A percentile compares a stretch with the other conserved stretches of the same genome.
These are phyloP conservation scores for Pseudogymnoascus sp. DNA, from an alignment of 2,329 filamentous ascomycete genomes.

Conservation along the genomic window DNA sequence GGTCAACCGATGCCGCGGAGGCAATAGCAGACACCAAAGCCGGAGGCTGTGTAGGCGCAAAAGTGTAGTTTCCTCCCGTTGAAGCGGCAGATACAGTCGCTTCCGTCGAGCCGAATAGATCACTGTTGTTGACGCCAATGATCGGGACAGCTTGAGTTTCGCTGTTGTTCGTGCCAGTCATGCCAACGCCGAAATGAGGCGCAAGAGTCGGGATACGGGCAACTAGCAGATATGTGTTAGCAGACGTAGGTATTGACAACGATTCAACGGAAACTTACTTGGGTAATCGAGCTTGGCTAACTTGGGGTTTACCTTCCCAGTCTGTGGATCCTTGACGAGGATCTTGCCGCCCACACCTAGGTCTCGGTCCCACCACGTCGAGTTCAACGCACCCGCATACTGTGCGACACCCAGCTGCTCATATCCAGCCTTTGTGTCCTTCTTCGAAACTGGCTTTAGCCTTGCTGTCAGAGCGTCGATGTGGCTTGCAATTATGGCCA, in stretches of 20 bases:
- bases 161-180: conserved; percentile 62
- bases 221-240: conserved; percentile 37
- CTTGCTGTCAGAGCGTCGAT: conserved; percentile 87
- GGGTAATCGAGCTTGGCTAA: conserved; percentile 92
- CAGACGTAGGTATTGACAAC: background rate
- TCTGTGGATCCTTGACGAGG: conserved; percentile 64
- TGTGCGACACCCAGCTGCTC: conserved; percentile 85
- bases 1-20: conserved; percentile 68
- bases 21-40: conserved; percentile 79
- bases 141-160: conserved; percentile 95
- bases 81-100: conserved; percentile 25
- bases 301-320: conserved; percentile 70
- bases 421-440: conserved; percentile 79
- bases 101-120: conserved; percentile 34
- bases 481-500: conserved; percentile 84
- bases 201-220: conserved; percentile 87
- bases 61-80: conserved; percentile 41
- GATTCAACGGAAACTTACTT: conserved; percentile 36
- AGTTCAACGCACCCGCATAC: conserved; percentile 80
- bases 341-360: conserved; percentile 85
- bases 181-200: conserved; percentile 81
- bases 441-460: conserved; percentile 82
- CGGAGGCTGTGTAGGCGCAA: conserved; percentile 76
- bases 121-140: conserved; percentile 75
- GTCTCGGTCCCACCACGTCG: conserved; percentile 96